These are phyloP conservation scores for Ogataea siamensis DNA, from an alignment of 805 yeast species.

Conservation along the genomic window DNA sequence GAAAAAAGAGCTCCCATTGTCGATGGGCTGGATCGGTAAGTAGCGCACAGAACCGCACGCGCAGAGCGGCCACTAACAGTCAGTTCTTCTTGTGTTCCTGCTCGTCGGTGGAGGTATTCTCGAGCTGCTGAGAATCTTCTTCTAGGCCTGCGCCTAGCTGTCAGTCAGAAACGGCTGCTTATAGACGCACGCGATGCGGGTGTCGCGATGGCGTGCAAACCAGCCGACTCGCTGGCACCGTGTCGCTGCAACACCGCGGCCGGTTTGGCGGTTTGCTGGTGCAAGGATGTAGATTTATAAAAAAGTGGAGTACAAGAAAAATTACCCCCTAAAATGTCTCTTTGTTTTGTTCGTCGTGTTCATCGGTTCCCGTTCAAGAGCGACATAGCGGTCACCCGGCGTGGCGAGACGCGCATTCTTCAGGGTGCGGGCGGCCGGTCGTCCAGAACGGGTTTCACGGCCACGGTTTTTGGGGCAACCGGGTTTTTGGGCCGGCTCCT, in stretches of 20 bases:
- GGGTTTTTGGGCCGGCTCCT: conserved; percentile 78
- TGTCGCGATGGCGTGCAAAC: too few relatives aligned
- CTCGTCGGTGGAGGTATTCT: conserved; percentile 81
- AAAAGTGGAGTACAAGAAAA: conserved; percentile 6
- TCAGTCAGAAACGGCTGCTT: too few relatives aligned
- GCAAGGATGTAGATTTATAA: conserved; percentile 3
- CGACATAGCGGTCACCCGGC: conserved; percentile 69
- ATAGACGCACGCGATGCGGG: too few relatives aligned
- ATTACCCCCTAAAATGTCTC: conserved; percentile 6
- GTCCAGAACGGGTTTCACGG: conserved; percentile 84
- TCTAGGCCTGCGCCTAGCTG: conserved; percentile 31
- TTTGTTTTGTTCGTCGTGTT: conserved; percentile 13
- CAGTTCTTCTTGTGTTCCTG: conserved; percentile 50
- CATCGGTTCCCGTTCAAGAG: conserved; percentile 41
- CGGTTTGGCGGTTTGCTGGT: background rate
- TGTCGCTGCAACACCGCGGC: too few relatives aligned
- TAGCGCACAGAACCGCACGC: conserved; percentile 12
- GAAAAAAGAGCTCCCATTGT: conserved; percentile 48
- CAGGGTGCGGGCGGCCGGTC: conserved; percentile 80
- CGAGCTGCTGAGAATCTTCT: conserved; percentile 57
- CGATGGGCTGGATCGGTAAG: conserved; percentile 65
- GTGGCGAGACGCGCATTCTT: conserved; percentile 71
- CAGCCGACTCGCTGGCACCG: background rate
- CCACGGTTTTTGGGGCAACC: conserved; percentile 81
- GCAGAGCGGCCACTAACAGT: conserved; percentile 5